Conservation (phyloP, 805 yeast species). For the Candida insectorum region DNA sequence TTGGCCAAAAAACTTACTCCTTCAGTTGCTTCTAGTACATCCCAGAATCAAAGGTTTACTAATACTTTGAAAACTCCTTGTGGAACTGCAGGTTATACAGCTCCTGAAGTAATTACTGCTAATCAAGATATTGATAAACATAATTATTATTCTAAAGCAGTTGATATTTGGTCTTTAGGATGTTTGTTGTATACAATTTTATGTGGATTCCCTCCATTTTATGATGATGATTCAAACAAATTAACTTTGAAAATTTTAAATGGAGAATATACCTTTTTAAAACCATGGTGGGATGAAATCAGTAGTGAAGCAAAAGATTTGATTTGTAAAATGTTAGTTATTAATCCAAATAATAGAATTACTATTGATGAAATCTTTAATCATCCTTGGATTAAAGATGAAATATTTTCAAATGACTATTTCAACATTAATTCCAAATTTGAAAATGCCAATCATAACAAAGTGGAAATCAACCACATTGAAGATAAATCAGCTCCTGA, state of each 20-base stretch:
- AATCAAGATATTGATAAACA: slow-evolving; percentile 20
- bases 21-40: slow-evolving; percentile 12
- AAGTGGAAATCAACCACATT: slow-evolving; percentile 13
- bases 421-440: slow-evolving; percentile 13
- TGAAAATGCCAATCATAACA: slow-evolving; percentile 8
- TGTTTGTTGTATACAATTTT: slow-evolving; percentile 66
- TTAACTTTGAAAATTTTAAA: slow-evolving; percentile 65
- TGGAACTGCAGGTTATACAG: slow-evolving; percentile 74
- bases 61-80: slow-evolving; percentile 61
- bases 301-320: slow-evolving; percentile 66
- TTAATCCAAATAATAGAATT: slow-evolving; percentile 66
- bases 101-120: slow-evolving; percentile 63
- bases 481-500: slow-evolving; percentile 6
- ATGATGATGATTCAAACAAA: slow-evolving; percentile 62
- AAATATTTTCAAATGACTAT: slow-evolving; percentile 11
- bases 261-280: slow-evolving; percentile 70
- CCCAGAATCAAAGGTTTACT: slow-evolving; percentile 2
- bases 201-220: slow-evolving; percentile 75
- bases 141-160: slow-evolving; percentile 60
- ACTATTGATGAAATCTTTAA: slow-evolving; percentile 62
- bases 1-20: slow-evolving; percentile 52
- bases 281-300: slow-evolving; percentile 91
- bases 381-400: slow-evolving; percentile 63
- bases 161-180: slow-evolving; percentile 73
- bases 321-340: slow-evolving; percentile 62